Evolutionary conservation across 306 rosid species (phyloP).

Genomic region (Acacia acuminata): DNA sequence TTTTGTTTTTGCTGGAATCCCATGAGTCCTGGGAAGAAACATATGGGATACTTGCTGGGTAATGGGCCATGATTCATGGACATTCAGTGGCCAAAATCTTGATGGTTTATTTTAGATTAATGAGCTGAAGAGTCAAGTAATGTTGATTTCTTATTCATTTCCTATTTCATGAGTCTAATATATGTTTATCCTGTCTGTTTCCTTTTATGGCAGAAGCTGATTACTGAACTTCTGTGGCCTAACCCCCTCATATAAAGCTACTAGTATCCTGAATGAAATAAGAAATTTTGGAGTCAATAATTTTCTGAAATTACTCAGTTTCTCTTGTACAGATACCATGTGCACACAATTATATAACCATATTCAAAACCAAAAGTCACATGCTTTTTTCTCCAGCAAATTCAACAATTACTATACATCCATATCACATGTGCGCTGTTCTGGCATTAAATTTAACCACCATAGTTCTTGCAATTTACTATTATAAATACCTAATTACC

Average conservation of each 20-base stretch:
- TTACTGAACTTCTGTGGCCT: background rate
- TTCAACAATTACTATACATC: background rate
- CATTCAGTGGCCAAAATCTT: background rate
- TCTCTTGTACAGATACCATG: background rate
- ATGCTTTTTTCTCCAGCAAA: background rate
- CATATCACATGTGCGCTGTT: background rate
- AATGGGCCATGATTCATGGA: background rate
- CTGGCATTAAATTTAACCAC: background rate
- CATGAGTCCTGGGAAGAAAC: background rate
- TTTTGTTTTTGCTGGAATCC: background rate
- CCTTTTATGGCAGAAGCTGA: background rate
- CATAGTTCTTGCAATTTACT: slow-evolving; percentile 21
- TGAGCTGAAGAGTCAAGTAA: background rate
- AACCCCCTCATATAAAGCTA: background rate
- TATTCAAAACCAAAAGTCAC: background rate
- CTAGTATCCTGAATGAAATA: background rate
- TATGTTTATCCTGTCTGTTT: background rate
- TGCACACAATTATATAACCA: background rate
- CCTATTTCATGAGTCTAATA: background rate
- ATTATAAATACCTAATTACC: slow-evolving; percentile 47
- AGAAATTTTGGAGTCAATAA: background rate
- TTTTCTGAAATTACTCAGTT: background rate
- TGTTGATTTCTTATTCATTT: background rate
- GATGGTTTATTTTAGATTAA: background rate
- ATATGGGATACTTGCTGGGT: background rate